Percentiles rank a stretch among this genome's conserved stretches.
Evolutionary conservation across 169 alveolate species (phyloP).

Genomic region (Eimeria falciformis): DNA sequence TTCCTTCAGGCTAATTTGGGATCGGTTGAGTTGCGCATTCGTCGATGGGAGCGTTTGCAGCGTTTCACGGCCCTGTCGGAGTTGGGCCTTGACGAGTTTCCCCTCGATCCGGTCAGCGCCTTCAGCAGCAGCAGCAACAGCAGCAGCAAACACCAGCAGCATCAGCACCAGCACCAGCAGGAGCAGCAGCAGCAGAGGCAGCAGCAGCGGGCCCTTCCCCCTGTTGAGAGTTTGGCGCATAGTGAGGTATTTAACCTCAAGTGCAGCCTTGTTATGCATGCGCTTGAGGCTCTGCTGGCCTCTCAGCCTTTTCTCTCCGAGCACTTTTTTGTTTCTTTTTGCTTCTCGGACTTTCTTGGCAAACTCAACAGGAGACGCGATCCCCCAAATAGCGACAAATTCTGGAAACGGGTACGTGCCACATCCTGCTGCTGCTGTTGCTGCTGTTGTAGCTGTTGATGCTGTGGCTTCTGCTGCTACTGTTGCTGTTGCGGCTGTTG

Average conservation of each 20-base stretch:
- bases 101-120: slow-evolving; percentile 24
- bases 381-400: slow-evolving; percentile 48
- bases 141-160: slow-evolving; percentile 13
- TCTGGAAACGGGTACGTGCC: slow-evolving; percentile 61
- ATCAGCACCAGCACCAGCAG: slow-evolving; percentile 15
- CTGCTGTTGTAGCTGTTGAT: neutral
- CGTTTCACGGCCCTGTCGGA: slow-evolving; percentile 52
- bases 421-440: neutral
- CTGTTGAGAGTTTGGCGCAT: slow-evolving; percentile 22
- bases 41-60: slow-evolving; percentile 75
- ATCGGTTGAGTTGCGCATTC: slow-evolving; percentile 53
- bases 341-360: slow-evolving; percentile 46
- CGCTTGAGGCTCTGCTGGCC: slow-evolving; percentile 60
- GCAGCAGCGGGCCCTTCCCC: slow-evolving; percentile 49
- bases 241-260: slow-evolving; percentile 67
- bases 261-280: slow-evolving; percentile 49
- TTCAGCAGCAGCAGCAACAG: neutral
- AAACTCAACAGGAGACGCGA: slow-evolving; percentile 28
- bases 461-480: neutral
- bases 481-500: neutral
- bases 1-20: slow-evolving; percentile 66
- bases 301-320: slow-evolving; percentile 18
- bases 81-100: slow-evolving; percentile 67
- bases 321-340: neutral
- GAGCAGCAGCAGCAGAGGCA: slow-evolving; percentile 22